phyloP scores from a whole-genome alignment of 257 asterid genomes.

The Perilla frutescens region DNA sequence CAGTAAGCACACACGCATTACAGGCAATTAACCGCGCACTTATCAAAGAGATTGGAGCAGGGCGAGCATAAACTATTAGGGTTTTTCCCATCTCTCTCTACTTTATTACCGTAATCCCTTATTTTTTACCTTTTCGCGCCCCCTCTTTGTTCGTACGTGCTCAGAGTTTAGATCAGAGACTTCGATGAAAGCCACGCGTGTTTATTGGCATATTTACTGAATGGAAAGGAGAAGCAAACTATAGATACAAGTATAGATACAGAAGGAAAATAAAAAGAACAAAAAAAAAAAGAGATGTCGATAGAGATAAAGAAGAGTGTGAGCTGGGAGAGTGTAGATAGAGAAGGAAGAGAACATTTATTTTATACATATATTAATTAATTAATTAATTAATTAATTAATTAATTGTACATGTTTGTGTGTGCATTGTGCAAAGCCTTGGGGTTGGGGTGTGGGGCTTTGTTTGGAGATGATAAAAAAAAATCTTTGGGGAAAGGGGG shows the following conservation, averaged over 20 bases:
- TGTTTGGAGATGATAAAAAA: slow-evolving; percentile 19
- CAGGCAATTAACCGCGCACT: slow-evolving; percentile 28
- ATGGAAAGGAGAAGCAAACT: slow-evolving; percentile 33
- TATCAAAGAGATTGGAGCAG: slow-evolving; percentile 33
- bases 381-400: slow-evolving; percentile 5
- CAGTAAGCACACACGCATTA: slow-evolving; percentile 35
- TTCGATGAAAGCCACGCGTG: slow-evolving; percentile 45
- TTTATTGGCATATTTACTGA: slow-evolving; percentile 33
- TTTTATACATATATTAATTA: background rate
- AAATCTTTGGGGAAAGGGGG: slow-evolving; percentile 29
- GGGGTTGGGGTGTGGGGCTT: slow-evolving; percentile 12
- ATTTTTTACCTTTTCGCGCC: slow-evolving; percentile 37
- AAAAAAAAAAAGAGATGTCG: slow-evolving; percentile 18
- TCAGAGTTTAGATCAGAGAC: slow-evolving; percentile 58
- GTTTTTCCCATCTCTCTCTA: slow-evolving; percentile 39
- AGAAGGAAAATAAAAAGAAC: slow-evolving; percentile 20
- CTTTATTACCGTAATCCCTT: slow-evolving; percentile 17
- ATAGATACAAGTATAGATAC: slow-evolving; percentile 35
- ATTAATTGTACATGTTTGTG: slow-evolving; percentile 31
- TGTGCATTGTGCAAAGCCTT: slow-evolving; percentile 20
- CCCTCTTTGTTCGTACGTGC: slow-evolving; percentile 37
- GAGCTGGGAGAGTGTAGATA: slow-evolving; percentile 50
- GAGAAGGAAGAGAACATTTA: slow-evolving; percentile 35
- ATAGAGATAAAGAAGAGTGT: slow-evolving; percentile 44
- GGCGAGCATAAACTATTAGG: slow-evolving; percentile 35